Evolutionary conservation across 257 asterid species (phyloP), one percentile per base, ranked within the genome.

Genomic region (Solanum chmielewskii): DNA sequence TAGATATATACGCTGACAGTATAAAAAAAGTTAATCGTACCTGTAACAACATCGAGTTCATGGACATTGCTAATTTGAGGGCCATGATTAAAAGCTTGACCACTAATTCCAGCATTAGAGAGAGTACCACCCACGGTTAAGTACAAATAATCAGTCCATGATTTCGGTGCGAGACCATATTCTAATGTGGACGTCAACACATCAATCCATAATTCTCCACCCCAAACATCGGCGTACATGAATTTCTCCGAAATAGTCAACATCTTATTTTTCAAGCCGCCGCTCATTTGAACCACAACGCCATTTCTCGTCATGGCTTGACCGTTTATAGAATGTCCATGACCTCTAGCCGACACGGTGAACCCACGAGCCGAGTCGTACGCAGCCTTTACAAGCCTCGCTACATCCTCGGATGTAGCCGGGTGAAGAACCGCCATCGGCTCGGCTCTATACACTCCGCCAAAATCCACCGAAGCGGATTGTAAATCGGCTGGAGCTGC

Each of bases 141-240:
- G 91, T 95, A 93, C 97, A 95, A 91, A 91, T 95, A 95, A 70
- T 95, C 98, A 0, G 98, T 95, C 98, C 98, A 95, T 37, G 98
- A 95, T 75, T 93, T 94, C 4, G 98, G 98, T 64, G 97, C 95
- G 74, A 95, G 96, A 59, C 98, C 98, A 81, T 93, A 85, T 77
- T 89, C 90, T 84, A 95, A 73, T 47, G 94, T 93, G 88, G 92
- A 90, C 89, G 45, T 90, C 82, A 95, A 85, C 71, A 95, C 97
- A 91, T 95, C 98, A 52, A 93, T 91, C 98, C 98, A 95, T 1
- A 93, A 45, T 60, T 93, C 98, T 31, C 98, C 98, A 18, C 98
- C 98, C 98, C 98, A 94, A 31, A 91, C 98, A 87, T 95, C 98
- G 60, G 91, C 97, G 87, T 90, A 89, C 95, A 90, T 93, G 11